Evolutionary conservation across 164 flowering plant species (phyloP).

Genomic region (Chloranthus sessilifolius): DNA sequence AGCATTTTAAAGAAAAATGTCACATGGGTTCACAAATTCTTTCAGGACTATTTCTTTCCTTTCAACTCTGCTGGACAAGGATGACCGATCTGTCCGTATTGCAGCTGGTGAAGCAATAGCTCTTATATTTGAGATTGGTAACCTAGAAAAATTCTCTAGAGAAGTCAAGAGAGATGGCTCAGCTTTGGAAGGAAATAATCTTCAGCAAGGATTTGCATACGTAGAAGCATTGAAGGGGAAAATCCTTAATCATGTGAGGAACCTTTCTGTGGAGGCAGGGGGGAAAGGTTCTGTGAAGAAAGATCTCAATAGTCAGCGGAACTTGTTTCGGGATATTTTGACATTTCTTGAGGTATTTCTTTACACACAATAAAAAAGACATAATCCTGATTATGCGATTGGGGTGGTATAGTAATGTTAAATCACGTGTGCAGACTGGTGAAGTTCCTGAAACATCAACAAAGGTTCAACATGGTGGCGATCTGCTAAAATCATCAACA

Average conservation of each 20-base stretch:
- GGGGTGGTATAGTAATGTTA: too few species aligned
- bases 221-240: slow-evolving; percentile 57
- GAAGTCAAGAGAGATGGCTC: slow-evolving; percentile 35
- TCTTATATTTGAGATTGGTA: slow-evolving; percentile 68
- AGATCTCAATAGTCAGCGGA: slow-evolving; percentile 74
- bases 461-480: too few species aligned
- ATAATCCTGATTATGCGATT: too few species aligned
- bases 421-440: too few species aligned
- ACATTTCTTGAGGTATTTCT: slow-evolving; percentile 85
- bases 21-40: slow-evolving; percentile 2
- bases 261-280: slow-evolving; percentile 77
- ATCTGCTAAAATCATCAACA: too few species aligned
- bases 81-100: slow-evolving; percentile 72
- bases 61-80: slow-evolving; percentile 64
- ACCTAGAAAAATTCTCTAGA: slow-evolving; percentile 41
- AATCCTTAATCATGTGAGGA: slow-evolving; percentile 62
- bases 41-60: slow-evolving; percentile 71
- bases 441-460: too few species aligned
- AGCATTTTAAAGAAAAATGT: too few species aligned
- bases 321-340: slow-evolving; percentile 60
- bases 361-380: too few species aligned
- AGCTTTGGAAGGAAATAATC: slow-evolving; percentile 26
- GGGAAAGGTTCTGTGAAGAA: slow-evolving; percentile 84
- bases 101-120: slow-evolving; percentile 96
- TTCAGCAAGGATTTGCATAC: slow-evolving; percentile 23